Conservation (phyloP, 371 early-diverging fungal genomes). For the Apophysomyces elegans region DNA sequence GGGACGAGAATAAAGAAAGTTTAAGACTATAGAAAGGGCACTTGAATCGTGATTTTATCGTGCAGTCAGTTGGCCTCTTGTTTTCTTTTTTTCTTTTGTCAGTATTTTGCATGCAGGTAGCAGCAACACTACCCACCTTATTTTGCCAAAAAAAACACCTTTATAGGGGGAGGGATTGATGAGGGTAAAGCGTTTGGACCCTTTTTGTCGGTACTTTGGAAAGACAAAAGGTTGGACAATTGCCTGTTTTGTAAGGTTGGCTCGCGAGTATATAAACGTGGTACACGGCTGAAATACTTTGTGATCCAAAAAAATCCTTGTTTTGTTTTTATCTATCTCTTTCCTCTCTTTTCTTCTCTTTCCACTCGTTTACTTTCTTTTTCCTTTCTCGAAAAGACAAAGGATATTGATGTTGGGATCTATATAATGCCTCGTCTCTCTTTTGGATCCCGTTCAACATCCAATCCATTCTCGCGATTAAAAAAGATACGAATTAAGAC, state of each 20-base stretch:
- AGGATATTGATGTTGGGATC: neutral
- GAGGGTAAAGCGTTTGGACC: neutral
- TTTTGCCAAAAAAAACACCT: neutral
- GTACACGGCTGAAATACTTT: conserved; percentile 10
- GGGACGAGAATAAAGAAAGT: neutral
- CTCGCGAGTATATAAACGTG: conserved; percentile 10
- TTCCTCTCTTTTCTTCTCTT: conserved; percentile 7
- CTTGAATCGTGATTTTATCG: too few relatives aligned
- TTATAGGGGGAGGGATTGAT: neutral
- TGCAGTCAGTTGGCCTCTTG: too few relatives aligned
- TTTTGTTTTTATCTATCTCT: conserved; percentile 6
- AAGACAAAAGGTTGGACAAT: conserved; percentile 10
- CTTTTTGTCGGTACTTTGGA: conserved; percentile 2
- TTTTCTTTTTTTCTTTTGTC: neutral
- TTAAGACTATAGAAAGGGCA: neutral
- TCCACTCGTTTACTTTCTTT: conserved; percentile 3
- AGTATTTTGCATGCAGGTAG: conserved; percentile 1
- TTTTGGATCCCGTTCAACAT: neutral
- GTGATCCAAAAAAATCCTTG: conserved; percentile 4
- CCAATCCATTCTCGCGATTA: conserved; percentile 2
- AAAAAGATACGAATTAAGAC: neutral
- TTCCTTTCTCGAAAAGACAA: neutral
- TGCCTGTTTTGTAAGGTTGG: neutral
- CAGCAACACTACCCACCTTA: neutral
- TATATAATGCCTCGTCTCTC: conserved; percentile 2